Conservation (phyloP, 306 rosid genomes). For the Oxytropis ochrocephala region DNA sequence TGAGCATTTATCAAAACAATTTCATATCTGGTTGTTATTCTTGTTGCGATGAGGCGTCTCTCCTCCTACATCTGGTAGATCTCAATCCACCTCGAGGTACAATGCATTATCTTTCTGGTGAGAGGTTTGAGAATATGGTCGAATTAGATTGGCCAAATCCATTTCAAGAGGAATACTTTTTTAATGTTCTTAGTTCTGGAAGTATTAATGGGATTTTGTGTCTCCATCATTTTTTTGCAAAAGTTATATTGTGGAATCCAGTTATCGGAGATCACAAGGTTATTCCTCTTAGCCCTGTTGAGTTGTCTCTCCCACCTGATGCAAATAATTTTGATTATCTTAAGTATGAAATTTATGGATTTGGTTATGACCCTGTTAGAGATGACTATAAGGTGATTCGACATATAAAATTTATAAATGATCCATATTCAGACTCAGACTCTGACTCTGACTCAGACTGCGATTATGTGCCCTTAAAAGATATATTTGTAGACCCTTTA, state of each 20-base stretch:
- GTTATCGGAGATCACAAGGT: not conserved
- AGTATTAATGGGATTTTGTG: not conserved
- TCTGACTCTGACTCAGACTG: too few species aligned
- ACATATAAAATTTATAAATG: not conserved
- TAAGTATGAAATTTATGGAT: not conserved
- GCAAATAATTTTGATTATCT: not conserved
- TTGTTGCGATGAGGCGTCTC: not conserved
- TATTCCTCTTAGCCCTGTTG: not conserved
- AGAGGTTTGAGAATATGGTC: not conserved
- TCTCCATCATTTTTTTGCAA: not conserved
- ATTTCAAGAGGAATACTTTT: not conserved
- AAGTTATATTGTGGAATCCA: not conserved
- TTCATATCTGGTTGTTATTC: not conserved
- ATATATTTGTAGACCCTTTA: too few species aligned
- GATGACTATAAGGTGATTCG: not conserved
- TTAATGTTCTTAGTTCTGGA: not conserved
- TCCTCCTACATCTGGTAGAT: not conserved
- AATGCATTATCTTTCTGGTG: not conserved
- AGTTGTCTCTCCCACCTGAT: not conserved
- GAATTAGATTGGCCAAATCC: not conserved
- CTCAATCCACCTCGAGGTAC: too few species aligned
- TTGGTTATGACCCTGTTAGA: not conserved
- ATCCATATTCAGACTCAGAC: too few species aligned
- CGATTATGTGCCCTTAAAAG: too few species aligned
- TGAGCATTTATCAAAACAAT: too few species aligned